phyloP scores from a whole-genome alignment of 75 land plant genomes.

The Azolla pinnata region DNA sequence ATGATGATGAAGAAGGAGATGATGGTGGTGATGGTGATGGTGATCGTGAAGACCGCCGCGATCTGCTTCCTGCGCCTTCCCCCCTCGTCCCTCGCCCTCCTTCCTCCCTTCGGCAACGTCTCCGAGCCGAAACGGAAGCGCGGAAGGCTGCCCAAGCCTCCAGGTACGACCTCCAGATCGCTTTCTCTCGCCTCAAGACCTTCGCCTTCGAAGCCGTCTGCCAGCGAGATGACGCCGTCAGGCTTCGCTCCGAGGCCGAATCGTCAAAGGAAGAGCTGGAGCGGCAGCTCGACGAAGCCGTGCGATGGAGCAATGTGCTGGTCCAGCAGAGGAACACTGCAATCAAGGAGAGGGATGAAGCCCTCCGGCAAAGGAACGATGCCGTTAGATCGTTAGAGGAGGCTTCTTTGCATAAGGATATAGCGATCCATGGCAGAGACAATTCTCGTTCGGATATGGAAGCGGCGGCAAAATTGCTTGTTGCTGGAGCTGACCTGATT shows the following conservation, averaged over 20 bases:
- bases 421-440: slow-evolving; percentile 39
- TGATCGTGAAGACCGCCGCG: too few relatives aligned
- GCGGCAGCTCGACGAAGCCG: slow-evolving; percentile 14
- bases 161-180: background rate
- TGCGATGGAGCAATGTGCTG: too few relatives aligned
- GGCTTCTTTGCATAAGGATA: slow-evolving; percentile 23
- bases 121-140: slow-evolving; percentile 13
- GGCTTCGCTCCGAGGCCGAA: background rate
- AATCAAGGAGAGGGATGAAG: slow-evolving; percentile 22
- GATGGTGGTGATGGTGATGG: too few relatives aligned
- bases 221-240: slow-evolving; percentile 12
- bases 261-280: slow-evolving; percentile 7
- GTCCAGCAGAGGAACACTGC: slow-evolving; percentile 11
- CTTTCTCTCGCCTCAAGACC: slow-evolving; percentile 14
- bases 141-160: slow-evolving; percentile 16
- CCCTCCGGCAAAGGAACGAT: slow-evolving; percentile 11
- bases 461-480: slow-evolving; percentile 50
- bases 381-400: slow-evolving; percentile 4
- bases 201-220: slow-evolving; percentile 11
- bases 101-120: slow-evolving; percentile 14
- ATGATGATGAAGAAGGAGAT: too few relatives aligned
- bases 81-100: too few relatives aligned
- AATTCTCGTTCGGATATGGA: slow-evolving; percentile 50
- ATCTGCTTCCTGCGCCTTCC: too few relatives aligned
- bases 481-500: slow-evolving; percentile 58